Percentiles rank a stretch among this genome's conserved stretches.
Conservation (phyloP, 805 yeast species). For the Candida hispaniensis region DNA sequence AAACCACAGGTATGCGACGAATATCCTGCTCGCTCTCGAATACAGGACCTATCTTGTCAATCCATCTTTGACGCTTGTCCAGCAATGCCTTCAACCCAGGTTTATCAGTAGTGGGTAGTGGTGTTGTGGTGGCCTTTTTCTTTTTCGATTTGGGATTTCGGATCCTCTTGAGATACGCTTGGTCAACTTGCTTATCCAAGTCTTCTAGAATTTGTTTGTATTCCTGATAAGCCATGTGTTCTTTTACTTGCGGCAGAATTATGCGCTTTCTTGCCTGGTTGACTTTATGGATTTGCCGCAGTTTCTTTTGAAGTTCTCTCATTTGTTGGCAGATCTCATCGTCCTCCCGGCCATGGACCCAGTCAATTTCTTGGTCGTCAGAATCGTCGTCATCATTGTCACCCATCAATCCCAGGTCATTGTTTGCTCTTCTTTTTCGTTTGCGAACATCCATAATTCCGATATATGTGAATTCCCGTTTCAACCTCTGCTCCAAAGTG, state of each 20-base stretch:
- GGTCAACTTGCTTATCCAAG: conserved; percentile 93
- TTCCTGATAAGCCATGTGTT: conserved; percentile 91
- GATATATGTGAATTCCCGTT: conserved; percentile 77
- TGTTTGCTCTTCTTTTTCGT: conserved; percentile 23
- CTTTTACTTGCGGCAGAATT: conserved; percentile 65
- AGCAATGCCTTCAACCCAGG: conserved; percentile 66
- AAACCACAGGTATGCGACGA: conserved; percentile 61
- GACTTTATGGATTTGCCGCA: conserved; percentile 47
- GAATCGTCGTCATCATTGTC: conserved; percentile 22
- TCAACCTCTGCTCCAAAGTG: conserved; percentile 75
- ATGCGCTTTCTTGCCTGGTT: conserved; percentile 59
- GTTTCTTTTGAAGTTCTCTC: conserved; percentile 56
- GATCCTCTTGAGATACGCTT: conserved; percentile 73
- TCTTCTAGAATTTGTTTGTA: conserved; percentile 83
- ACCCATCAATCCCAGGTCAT: conserved; percentile 18
- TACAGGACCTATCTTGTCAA: conserved; percentile 75
- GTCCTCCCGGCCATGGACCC: conserved; percentile 78
- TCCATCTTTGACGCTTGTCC: conserved; percentile 86
- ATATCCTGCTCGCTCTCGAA: conserved; percentile 57
- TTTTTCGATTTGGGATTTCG: conserved; percentile 61
- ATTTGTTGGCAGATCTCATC: conserved; percentile 87
- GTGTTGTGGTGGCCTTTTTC: conserved; percentile 33
- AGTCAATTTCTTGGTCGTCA: conserved; percentile 43
- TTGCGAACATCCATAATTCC: conserved; percentile 52
- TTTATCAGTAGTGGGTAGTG: conserved; percentile 24